A percentile compares a stretch with the other conserved stretches of the same genome.
phyloP scores from a whole-genome alignment of 139 green algal genomes.

The Mychonastes homosphaera region DNA sequence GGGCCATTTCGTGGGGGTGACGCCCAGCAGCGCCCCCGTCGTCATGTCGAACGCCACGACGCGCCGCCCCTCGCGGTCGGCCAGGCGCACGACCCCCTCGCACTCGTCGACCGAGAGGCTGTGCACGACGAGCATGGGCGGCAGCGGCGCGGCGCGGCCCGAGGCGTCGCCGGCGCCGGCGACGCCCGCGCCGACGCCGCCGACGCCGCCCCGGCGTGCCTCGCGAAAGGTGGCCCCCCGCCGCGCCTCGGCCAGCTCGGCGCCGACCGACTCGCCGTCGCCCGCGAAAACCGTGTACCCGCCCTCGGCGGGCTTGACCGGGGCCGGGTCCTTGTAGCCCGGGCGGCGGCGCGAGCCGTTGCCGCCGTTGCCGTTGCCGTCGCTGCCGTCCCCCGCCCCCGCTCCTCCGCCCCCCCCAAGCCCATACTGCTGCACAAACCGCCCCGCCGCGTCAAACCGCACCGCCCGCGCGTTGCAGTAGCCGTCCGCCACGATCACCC shows the following conservation, averaged over 20 bases:
- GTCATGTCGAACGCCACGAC: conserved; percentile 22
- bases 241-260: not conserved
- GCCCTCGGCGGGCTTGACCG: too few relatives aligned
- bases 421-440: conserved; percentile 13
- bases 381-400: too few relatives aligned
- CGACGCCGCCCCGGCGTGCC: not conserved
- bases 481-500: conserved; percentile 67
- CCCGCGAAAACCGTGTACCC: too few relatives aligned
- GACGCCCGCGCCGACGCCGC: not conserved
- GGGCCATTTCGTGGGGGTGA: conserved; percentile 27
- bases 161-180: too few relatives aligned
- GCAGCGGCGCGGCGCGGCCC: too few relatives aligned
- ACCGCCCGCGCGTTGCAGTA: conserved; percentile 57
- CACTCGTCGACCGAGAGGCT: conserved; percentile 69
- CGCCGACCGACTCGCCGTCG: too few relatives aligned
- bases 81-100: conserved; percentile 40
- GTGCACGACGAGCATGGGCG: conserved; percentile 36
- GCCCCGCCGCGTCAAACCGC: conserved; percentile 29
- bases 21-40: not conserved
- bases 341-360: too few relatives aligned
- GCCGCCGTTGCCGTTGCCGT: too few relatives aligned
- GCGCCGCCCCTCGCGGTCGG: conserved; percentile 37
- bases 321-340: too few relatives aligned
- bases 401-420: not conserved
- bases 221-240: not conserved